Percentiles rank a stretch among this genome's conserved stretches.
Evolutionary conservation across 768 basidiomycete genomes (phyloP).

Genomic region (Mycena leptocephala): DNA sequence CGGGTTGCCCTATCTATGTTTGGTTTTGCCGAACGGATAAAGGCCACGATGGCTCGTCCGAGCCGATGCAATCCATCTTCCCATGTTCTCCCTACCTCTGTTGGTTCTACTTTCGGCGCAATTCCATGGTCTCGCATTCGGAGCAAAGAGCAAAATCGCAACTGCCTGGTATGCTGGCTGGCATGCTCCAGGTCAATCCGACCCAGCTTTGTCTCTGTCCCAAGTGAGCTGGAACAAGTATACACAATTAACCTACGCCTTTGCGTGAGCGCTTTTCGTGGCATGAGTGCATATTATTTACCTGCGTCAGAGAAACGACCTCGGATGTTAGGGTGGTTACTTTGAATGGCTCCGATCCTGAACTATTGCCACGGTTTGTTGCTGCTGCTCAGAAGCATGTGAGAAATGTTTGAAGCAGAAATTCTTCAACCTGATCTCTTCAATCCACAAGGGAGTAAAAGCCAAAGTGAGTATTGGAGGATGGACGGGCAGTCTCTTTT

Average conservation of each 20-base stretch:
- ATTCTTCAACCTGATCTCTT: conserved; percentile 40
- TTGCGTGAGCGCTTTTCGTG: conserved; percentile 54
- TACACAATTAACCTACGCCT: conserved; percentile 62
- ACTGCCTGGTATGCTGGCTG: conserved; percentile 66
- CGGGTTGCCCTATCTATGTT: no score
- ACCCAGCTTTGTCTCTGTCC: conserved; percentile 46
- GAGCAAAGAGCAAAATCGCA: conserved; percentile 40
- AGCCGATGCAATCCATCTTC: no score
- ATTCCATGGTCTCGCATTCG: conserved; percentile 8
- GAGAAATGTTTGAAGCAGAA: conserved; percentile 30
- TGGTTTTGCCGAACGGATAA: no score
- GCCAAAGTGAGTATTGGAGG: conserved; percentile 79
- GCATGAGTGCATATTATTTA: not conserved
- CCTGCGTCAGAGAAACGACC: conserved; percentile 37
- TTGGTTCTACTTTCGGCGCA: not conserved
- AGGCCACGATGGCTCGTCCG: no score
- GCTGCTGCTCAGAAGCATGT: conserved; percentile 60
- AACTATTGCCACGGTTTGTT: conserved; percentile 72
- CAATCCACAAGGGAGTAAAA: conserved; percentile 63
- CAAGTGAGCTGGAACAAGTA: conserved; percentile 64
- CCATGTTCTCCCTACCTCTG: conserved; percentile 16
- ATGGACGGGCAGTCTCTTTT: conserved; percentile 77
- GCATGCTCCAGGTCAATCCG: conserved; percentile 44
- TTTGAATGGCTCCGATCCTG: conserved; percentile 60
- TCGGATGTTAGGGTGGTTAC: conserved; percentile 44